Evolutionary conservation across 768 basidiomycete species (phyloP), one percentile per base, ranked within the genome.

Genomic region (Clitopilus passeckerianus): DNA sequence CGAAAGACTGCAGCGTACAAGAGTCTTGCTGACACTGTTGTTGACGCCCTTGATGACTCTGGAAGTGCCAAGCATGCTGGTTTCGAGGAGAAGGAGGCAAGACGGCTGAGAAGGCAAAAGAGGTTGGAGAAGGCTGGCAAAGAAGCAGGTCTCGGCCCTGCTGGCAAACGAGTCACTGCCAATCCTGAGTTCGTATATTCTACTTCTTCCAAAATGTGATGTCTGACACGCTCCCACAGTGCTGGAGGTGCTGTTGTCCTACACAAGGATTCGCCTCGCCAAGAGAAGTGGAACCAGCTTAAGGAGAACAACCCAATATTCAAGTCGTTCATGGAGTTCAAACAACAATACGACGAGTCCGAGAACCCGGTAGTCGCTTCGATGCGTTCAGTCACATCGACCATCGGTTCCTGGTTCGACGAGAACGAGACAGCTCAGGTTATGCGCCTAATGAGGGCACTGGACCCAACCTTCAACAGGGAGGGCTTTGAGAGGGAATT

Each of bases 371-470:
- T 97, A 57, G 81, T 98, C 24, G 82, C 86, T 4, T 85, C 87
- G 15, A 68, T 97, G 58, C 90, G 97, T 37, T 81, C 84, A 6
- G 88, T 97, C 54, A 95, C 95, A 1, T 81, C 87, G 44, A 90
- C 89, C 0, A 80, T 99, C 55, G 93, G 92, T 1, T 85, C 89
- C 2, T 93, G 90, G 87, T 93, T 94, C 66, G 96, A 98, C 60
- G 97, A 99, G 77, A 99, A 92, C 68, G 97, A 99, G 77, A 95
- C 90, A 52, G 97, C 97, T n/a, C 91, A 91, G 71, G 96, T 98
- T 30, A 86, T 89, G 67, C 82, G 92, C 60, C 73, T 87, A 68
- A 92, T 98, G 86, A 91, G 87, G 71, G 70, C 77, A n/a, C 78
- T 98, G 68, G 97, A 99, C 71, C 93, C 97, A 5, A 70, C 74